Percentiles rank a stretch among this genome's conserved stretches.
phyloP scores from a whole-genome alignment of 2,329 filamentous ascomycete genomes.

The Hypoxylon sp. region DNA sequence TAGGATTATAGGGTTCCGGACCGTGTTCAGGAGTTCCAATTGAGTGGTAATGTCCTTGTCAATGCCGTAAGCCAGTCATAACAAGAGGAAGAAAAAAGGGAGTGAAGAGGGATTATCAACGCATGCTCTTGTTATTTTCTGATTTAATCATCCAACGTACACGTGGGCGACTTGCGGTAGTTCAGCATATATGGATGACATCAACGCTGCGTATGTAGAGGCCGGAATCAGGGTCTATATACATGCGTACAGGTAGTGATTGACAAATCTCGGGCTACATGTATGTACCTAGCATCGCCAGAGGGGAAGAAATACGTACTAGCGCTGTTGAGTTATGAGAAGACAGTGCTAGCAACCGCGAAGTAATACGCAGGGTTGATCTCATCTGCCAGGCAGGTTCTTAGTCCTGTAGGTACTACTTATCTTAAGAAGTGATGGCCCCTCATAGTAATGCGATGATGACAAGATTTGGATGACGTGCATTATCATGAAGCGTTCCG shows the following conservation, averaged over 20 bases:
- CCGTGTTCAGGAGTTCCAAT: conserved; percentile 37
- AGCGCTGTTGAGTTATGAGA: no score
- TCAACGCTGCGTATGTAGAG: conserved; percentile 23
- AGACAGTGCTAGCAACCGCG: neutral
- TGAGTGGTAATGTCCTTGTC: conserved; percentile 28
- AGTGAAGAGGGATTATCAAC: conserved; percentile 29
- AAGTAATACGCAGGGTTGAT: neutral
- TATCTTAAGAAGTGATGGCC: neutral
- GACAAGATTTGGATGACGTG: conserved; percentile 38
- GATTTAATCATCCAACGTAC: conserved; percentile 26
- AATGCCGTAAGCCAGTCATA: conserved; percentile 24
- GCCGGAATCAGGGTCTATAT: conserved; percentile 4
- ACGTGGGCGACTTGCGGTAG: conserved; percentile 17
- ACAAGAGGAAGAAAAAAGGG: conserved; percentile 22
- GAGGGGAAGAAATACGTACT: no score
- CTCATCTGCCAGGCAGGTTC: conserved; percentile 3
- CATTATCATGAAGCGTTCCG: conserved; percentile 23
- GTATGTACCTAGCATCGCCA: no score
- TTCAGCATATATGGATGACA: conserved; percentile 30
- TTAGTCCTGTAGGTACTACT: neutral
- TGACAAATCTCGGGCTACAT: conserved; percentile 7
- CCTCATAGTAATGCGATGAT: conserved; percentile 13
- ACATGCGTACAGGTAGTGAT: neutral
- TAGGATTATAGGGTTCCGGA: conserved; percentile 22
- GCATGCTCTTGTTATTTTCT: conserved; percentile 28